These are phyloP conservation scores for Verbena officinalis DNA, from an alignment of 257 asterid genomes.

Conservation along the genomic window DNA sequence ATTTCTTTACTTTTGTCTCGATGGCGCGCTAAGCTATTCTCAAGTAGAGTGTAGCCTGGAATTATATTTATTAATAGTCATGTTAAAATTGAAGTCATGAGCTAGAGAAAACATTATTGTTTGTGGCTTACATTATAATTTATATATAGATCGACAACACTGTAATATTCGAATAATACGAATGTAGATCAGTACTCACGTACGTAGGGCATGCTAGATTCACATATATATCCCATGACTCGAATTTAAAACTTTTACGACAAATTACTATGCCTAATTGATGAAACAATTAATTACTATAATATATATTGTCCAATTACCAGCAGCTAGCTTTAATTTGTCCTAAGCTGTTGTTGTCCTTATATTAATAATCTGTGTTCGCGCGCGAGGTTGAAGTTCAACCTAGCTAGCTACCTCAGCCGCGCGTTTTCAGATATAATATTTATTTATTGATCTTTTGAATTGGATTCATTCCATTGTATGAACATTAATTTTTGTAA, in stretches of 20 bases:
- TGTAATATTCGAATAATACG: background rate
- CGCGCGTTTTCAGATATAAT: too few species aligned
- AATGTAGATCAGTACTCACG: background rate
- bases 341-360: background rate
- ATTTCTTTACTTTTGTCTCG: too few species aligned
- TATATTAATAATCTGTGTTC: too few species aligned
- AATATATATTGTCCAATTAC: background rate
- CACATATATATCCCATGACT: background rate
- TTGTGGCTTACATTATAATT: too few species aligned
- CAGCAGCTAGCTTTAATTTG: too few species aligned
- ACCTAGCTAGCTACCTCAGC: too few species aligned
- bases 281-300: background rate
- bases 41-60: constrained; percentile 1
- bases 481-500: too few species aligned
- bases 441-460: too few species aligned
- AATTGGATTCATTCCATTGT: too few species aligned
- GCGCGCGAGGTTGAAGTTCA: too few species aligned
- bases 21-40: background rate
- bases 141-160: background rate
- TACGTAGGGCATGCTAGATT: background rate
- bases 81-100: background rate
- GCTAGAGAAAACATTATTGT: too few species aligned
- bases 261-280: background rate
- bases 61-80: too few species aligned
- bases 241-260: background rate